Percentiles rank a stretch among this genome's conserved stretches.
Evolutionary conservation across 1,284 basidiomycete genomes (phyloP).

Genomic region (Phlebopus sp.): DNA sequence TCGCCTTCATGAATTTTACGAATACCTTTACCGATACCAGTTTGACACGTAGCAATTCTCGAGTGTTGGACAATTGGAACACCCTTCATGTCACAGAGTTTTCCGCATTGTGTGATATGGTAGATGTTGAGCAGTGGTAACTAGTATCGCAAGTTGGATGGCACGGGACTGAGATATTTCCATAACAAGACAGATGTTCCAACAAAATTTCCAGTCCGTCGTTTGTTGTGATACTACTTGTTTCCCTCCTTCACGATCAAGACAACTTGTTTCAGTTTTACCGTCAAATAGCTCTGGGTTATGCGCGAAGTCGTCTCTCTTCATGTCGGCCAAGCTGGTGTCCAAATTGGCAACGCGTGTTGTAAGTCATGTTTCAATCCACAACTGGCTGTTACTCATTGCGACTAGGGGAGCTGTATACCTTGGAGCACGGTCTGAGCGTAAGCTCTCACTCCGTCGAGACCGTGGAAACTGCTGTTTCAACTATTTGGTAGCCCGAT

Average conservation of each 20-base stretch:
- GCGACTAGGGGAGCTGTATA: conserved; percentile 71
- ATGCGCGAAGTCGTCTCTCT: conserved; percentile 93
- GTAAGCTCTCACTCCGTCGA: conserved; percentile 43
- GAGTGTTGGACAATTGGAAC: conserved; percentile 1
- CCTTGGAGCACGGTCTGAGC: conserved; percentile 95
- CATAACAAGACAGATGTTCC: conserved; percentile 17
- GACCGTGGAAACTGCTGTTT: neutral
- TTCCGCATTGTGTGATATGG: neutral
- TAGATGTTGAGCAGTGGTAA: no score
- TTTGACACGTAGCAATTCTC: conserved; percentile 5
- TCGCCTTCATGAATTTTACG: conserved; percentile 31
- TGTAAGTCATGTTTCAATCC: conserved; percentile 49
- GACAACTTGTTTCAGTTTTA: conserved; percentile 5
- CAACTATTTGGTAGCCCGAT: conserved; percentile 64
- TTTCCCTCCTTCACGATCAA: conserved; percentile 13
- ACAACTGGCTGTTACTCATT: conserved; percentile 4
- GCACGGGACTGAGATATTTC: conserved; percentile 19
- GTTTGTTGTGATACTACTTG: conserved; percentile 3
- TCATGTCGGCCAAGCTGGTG: conserved; percentile 92
- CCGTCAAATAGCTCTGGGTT: conserved; percentile 8
- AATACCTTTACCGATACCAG: conserved; percentile 15
- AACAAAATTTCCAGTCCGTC: conserved; percentile 23
- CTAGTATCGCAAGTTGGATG: neutral
- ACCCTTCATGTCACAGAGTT: neutral
- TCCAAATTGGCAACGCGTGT: conserved; percentile 95